These are phyloP conservation scores for Colletotrichum tofieldiae DNA, from an alignment of 2,329 filamentous ascomycete species.

Conservation along the genomic window DNA sequence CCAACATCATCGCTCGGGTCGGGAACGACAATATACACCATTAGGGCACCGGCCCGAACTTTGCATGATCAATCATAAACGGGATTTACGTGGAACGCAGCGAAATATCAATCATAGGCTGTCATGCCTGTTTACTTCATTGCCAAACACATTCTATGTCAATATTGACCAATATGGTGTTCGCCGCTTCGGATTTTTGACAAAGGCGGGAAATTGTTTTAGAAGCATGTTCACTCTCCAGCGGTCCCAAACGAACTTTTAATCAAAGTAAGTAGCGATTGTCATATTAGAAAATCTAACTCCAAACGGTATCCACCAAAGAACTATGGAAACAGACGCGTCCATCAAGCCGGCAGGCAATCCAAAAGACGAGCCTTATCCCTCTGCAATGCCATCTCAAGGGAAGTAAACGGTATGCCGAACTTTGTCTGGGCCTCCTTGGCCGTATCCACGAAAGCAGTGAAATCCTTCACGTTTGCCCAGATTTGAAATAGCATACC, in stretches of 20 bases:
- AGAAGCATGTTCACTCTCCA: background rate
- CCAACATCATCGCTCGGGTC: too few relatives aligned
- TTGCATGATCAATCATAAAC: too few relatives aligned
- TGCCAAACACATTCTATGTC: background rate
- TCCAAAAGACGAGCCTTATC: slow-evolving; percentile 45
- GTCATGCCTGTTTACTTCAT: too few relatives aligned
- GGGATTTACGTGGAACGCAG: too few relatives aligned
- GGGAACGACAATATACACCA: too few relatives aligned
- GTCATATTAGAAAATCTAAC: background rate
- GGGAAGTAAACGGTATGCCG: slow-evolving; percentile 50
- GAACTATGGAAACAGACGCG: background rate
- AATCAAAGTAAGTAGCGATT: background rate
- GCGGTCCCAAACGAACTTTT: too few relatives aligned
- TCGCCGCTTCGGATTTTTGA: background rate
- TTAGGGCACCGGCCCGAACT: too few relatives aligned
- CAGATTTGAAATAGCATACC: slow-evolving; percentile 49
- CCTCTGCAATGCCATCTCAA: slow-evolving; percentile 47
- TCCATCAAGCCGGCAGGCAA: slow-evolving; percentile 21
- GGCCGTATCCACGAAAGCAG: slow-evolving; percentile 12
- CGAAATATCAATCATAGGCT: too few relatives aligned
- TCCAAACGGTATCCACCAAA: too few relatives aligned
- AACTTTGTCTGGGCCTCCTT: slow-evolving; percentile 46
- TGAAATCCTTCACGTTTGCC: slow-evolving; percentile 48
- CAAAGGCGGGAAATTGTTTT: background rate
- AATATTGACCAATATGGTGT: background rate